Base-by-base conservation (phyloP, 441 rosid genomes). In the Breynia disticha region DNA sequence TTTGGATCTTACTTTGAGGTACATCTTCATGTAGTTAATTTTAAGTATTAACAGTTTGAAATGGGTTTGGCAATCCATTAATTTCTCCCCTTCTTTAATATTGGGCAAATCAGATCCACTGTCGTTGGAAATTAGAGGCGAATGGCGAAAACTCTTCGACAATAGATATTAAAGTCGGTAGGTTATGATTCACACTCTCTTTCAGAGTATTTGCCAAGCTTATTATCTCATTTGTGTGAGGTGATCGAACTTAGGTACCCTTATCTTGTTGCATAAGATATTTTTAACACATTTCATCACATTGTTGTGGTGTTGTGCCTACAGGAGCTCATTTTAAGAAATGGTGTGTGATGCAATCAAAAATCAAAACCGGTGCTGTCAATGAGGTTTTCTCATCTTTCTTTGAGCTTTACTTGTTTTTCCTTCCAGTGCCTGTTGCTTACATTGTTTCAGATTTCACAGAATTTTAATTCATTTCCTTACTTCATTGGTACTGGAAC, bases 271-370 rank as follows among this genome's bases (percentile, higher is more conserved):
- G n/a, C n/a, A n/a, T n/a, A n/a, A n/a, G n/a, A n/a, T n/a, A n/a
- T n/a, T n/a, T n/a, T n/a, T n/a, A n/a, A n/a, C n/a, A n/a, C n/a
- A n/a, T n/a, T n/a, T n/a, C n/a, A n/a, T n/a, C n/a, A n/a, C n/a
- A n/a, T n/a, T n/a, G n/a, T n/a, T n/a, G n/a, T 12, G 7, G 32
- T 7, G 3, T 24, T 24, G 62, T 55, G 24, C 35, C 19, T 19
- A 61, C 75, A 93, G 99, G 99, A 70, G 97, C 86, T 32, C 99
- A 93, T 78, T 84, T 93, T 60, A 93, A 89, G 82, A 93, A 93
- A 72, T 93, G 99, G 97, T 93, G 96, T 50, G 81, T 93, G 50
- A 93, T 93, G 99, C 99, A 93, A 66, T 86, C 96, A n/a, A 93
- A 93, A 71, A 89, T 89, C 35, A 89, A 64, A 76, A 48, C 97